phyloP scores from a whole-genome alignment of 495 filamentous ascomycete genomes.

The Penicillium diatomitis region DNA sequence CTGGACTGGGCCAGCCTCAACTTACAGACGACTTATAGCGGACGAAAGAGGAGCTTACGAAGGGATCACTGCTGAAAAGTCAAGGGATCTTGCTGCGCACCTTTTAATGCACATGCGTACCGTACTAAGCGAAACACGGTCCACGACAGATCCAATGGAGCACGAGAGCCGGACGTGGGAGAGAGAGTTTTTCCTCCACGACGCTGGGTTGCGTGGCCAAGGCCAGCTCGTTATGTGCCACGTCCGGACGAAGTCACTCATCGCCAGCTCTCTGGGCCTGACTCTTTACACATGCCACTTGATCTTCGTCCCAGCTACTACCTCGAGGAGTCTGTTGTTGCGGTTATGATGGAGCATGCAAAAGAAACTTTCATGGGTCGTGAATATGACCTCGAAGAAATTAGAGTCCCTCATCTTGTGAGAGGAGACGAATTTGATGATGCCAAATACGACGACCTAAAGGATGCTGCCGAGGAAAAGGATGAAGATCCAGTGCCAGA shows the following conservation, averaged over 20 bases:
- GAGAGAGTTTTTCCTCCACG: conserved; percentile 30
- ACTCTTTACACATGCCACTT: conserved; percentile 34
- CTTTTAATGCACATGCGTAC: conserved; percentile 61
- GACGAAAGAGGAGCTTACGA: conserved; percentile 49
- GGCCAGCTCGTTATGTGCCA: conserved; percentile 51
- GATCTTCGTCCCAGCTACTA: conserved; percentile 42
- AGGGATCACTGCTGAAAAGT: conserved; percentile 45
- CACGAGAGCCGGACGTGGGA: conserved; percentile 11
- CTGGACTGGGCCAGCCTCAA: conserved; percentile 42
- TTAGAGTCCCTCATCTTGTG: not conserved
- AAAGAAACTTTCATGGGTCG: conserved; percentile 50
- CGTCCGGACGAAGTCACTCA: conserved; percentile 39
- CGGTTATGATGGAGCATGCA: conserved; percentile 49
- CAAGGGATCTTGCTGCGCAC: conserved; percentile 61
- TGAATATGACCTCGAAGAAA: conserved; percentile 17
- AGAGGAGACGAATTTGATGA: not conserved
- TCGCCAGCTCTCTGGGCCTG: conserved; percentile 33
- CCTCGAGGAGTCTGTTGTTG: conserved; percentile 59
- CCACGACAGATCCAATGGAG: conserved; percentile 20
- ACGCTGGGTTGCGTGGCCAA: conserved; percentile 73
- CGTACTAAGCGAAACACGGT: conserved; percentile 33
- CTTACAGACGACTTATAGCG: conserved; percentile 52
- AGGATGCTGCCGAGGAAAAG: conserved; percentile 6
- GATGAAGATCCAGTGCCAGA: conserved; percentile 8
- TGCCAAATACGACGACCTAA: conserved; percentile 3